These are phyloP conservation scores for Fermentozyma sake DNA, from an alignment of 1,139 yeast genomes.

Conservation along the genomic window DNA sequence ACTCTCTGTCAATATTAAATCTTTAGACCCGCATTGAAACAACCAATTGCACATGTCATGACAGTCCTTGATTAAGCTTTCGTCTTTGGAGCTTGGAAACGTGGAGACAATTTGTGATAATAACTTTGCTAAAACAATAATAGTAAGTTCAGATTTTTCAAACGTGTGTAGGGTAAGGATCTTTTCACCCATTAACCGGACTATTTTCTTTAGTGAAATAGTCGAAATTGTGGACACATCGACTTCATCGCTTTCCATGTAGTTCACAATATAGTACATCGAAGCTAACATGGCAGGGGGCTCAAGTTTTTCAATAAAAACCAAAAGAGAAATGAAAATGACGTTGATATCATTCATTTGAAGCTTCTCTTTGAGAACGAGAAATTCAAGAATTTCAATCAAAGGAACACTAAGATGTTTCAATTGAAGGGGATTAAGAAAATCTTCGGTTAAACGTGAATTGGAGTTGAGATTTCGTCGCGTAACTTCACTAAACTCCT, in stretches of 20 bases:
- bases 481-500: no score
- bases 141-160: slow-evolving; percentile 34
- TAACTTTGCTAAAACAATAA: slow-evolving; percentile 22
- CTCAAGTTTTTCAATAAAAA: slow-evolving; percentile 4
- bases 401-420: slow-evolving; percentile 3
- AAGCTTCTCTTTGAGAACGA: slow-evolving; percentile 1
- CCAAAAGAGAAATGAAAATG: slow-evolving; percentile 5
- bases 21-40: slow-evolving; percentile 24
- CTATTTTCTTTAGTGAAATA: slow-evolving; percentile 8
- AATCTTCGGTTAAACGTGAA: no score
- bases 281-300: slow-evolving; percentile 5
- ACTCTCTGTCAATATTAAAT: slow-evolving; percentile 20
- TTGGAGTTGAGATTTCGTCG: no score
- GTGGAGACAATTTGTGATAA: slow-evolving; percentile 14
- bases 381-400: slow-evolving; percentile 5
- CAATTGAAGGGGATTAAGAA: slow-evolving; percentile 3
- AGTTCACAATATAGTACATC: slow-evolving; percentile 4
- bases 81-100: slow-evolving; percentile 8
- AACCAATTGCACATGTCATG: slow-evolving; percentile 34
- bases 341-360: slow-evolving; percentile 2
- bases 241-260: slow-evolving; percentile 1
- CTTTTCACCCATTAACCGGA: slow-evolving; percentile 29
- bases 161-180: slow-evolving; percentile 20
- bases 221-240: slow-evolving; percentile 2
- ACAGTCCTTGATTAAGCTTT: slow-evolving; percentile 24